These are phyloP conservation scores for Colletotrichum echinochloae DNA, from an alignment of 2,329 filamentous ascomycete genomes.

Conservation along the genomic window DNA sequence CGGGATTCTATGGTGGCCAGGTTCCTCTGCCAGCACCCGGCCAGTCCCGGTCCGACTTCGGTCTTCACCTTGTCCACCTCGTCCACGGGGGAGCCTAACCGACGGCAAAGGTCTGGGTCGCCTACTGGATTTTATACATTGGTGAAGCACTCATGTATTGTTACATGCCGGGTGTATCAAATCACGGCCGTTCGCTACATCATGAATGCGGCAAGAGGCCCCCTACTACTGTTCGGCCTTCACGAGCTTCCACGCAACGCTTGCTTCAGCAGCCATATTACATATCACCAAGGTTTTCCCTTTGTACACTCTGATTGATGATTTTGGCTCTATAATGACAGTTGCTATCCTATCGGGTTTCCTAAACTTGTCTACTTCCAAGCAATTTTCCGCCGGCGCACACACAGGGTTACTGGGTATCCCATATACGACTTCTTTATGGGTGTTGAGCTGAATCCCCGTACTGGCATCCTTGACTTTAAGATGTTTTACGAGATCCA, in stretches of 20 bases:
- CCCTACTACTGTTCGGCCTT: constrained; percentile 87
- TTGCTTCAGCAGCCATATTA: constrained; percentile 70
- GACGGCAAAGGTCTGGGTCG: constrained; percentile 78
- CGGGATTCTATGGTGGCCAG: constrained; percentile 90
- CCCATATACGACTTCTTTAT: constrained; percentile 91
- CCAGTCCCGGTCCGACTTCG: constrained; percentile 78
- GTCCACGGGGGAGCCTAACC: constrained; percentile 84
- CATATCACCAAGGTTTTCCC: constrained; percentile 82
- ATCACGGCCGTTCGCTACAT: constrained; percentile 82
- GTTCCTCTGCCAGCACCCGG: constrained; percentile 75
- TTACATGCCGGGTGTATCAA: constrained; percentile 79
- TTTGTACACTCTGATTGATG: constrained; percentile 85
- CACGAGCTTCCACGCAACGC: constrained; percentile 82
- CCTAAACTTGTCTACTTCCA: constrained; percentile 82
- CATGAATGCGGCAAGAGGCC: constrained; percentile 81
- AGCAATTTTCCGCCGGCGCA: constrained; percentile 72
- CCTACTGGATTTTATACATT: constrained; percentile 87
- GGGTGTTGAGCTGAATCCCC: constrained; percentile 87
- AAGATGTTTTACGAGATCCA: constrained; percentile 95
- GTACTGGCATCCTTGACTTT: constrained; percentile 85
- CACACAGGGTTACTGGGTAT: constrained; percentile 59
- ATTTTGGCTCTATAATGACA: constrained; percentile 85
- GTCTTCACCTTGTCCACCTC: constrained; percentile 75
- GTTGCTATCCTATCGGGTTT: constrained; percentile 87
- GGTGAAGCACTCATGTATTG: constrained; percentile 81